Evolutionary conservation across 1,139 yeast species (phyloP).

Genomic region (Lodderomyces parapsilosis): DNA sequence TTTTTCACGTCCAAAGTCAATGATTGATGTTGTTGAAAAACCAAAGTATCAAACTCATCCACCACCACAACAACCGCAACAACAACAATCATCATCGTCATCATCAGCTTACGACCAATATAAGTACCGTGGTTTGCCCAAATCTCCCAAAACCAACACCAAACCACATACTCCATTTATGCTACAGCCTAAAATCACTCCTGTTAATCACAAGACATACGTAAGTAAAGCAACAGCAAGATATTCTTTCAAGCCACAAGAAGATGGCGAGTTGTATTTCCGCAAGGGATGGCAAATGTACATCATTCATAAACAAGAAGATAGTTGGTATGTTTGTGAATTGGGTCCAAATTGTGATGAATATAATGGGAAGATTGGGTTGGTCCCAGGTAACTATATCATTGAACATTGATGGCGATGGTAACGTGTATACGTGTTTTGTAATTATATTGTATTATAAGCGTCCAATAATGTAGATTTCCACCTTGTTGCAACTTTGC

Average conservation of each 20-base stretch:
- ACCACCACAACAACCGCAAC: constrained; percentile 1
- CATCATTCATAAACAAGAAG: constrained; percentile 74
- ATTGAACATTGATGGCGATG: constrained; percentile 22
- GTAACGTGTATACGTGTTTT: not conserved
- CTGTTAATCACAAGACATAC: constrained; percentile 51
- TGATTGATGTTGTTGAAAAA: constrained; percentile 20
- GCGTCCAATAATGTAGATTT: no score
- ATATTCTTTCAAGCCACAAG: constrained; percentile 71
- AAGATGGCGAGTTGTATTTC: constrained; percentile 77
- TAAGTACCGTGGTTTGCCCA: not conserved
- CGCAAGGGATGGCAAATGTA: constrained; percentile 72
- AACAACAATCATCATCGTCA: no score
- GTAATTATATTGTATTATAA: not conserved
- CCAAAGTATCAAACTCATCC: not conserved
- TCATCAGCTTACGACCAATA: not conserved
- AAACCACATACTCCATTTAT: constrained; percentile 1
- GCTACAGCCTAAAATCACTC: constrained; percentile 20
- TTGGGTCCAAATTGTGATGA: constrained; percentile 54
- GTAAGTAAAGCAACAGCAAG: constrained; percentile 63
- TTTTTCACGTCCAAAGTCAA: constrained; percentile 41
- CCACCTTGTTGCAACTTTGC: no score
- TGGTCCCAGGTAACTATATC: constrained; percentile 80
- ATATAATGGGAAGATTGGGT: constrained; percentile 52
- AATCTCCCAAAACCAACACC: not conserved
- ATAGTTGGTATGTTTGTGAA: constrained; percentile 90